These are phyloP conservation scores for Nothopassalora personata DNA, from an alignment of 2,329 filamentous ascomycete genomes.

Conservation along the genomic window DNA sequence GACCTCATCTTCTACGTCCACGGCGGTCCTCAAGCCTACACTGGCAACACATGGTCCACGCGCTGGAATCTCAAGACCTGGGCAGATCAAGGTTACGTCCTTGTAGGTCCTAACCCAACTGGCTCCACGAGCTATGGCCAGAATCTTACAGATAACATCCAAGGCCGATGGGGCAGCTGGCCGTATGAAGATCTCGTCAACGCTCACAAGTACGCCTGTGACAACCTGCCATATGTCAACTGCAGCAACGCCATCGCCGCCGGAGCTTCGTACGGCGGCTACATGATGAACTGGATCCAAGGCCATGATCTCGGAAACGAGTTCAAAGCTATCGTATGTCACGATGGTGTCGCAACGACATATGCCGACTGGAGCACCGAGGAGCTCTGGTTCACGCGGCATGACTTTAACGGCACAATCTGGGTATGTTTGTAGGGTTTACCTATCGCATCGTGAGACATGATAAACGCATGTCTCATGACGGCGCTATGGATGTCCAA, in stretches of 20 bases:
- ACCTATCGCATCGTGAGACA: too few species aligned
- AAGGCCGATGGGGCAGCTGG: constrained; percentile 22
- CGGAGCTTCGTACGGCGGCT: constrained; percentile 35
- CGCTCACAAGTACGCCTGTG: constrained; percentile 19
- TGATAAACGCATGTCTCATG: too few species aligned
- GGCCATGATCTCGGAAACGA: constrained; percentile 74
- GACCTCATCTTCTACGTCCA: constrained; percentile 29
- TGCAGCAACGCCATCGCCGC: constrained; percentile 23
- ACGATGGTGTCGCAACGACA: constrained; percentile 63
- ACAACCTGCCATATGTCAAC: constrained; percentile 21
- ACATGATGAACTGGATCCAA: constrained; percentile 58
- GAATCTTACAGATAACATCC: constrained; percentile 25
- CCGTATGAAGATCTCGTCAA: constrained; percentile 25
- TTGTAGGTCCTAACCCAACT: constrained; percentile 29
- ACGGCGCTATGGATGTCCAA: too few species aligned
- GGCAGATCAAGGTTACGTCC: constrained; percentile 31
- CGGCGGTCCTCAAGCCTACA: constrained; percentile 28
- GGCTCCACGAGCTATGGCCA: constrained; percentile 30
- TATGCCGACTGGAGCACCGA: constrained; percentile 42
- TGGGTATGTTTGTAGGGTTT: constrained; percentile 30
- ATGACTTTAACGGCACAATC: constrained; percentile 46
- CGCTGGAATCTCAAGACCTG: constrained; percentile 29
- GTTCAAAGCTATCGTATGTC: constrained; percentile 83
- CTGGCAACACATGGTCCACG: constrained; percentile 26
- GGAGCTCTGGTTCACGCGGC: constrained; percentile 49